These are phyloP conservation scores for Stephania japonica DNA, from an alignment of 164 flowering plant genomes.

Conservation along the genomic window DNA sequence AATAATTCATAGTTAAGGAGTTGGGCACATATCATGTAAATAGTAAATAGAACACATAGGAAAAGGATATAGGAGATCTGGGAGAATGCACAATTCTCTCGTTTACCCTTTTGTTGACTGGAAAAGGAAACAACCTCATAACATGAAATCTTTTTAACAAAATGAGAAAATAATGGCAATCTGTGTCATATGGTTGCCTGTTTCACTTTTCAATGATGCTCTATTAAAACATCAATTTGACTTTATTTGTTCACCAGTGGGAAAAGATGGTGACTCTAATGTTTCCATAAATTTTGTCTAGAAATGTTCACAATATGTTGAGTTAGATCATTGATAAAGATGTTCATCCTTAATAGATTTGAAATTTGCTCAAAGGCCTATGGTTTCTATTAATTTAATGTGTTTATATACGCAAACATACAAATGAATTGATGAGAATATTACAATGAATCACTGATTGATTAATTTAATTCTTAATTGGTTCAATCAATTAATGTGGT, in stretches of 20 bases:
- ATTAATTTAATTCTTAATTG: no score
- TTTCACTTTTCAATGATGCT: neutral
- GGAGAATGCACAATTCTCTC: neutral
- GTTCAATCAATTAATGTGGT: no score
- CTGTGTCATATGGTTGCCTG: neutral
- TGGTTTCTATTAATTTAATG: no score
- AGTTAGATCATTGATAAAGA: neutral
- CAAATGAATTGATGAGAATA: no score
- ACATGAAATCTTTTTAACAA: neutral
- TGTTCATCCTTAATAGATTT: no score
- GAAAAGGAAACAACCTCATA: neutral
- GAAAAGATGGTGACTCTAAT: neutral
- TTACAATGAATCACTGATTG: no score
- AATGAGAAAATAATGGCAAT: neutral
- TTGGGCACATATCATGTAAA: no score
- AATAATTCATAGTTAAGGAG: no score
- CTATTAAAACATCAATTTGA: neutral
- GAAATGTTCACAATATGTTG: neutral
- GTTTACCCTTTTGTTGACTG: neutral
- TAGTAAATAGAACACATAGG: no score
- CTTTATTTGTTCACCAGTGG: neutral
- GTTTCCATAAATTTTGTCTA: neutral
- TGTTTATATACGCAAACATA: no score
- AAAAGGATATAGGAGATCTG: neutral
- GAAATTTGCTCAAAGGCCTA: no score